Evolutionary conservation across 129 eudicot species (phyloP).

Genomic region (Artemisia tridentata): DNA sequence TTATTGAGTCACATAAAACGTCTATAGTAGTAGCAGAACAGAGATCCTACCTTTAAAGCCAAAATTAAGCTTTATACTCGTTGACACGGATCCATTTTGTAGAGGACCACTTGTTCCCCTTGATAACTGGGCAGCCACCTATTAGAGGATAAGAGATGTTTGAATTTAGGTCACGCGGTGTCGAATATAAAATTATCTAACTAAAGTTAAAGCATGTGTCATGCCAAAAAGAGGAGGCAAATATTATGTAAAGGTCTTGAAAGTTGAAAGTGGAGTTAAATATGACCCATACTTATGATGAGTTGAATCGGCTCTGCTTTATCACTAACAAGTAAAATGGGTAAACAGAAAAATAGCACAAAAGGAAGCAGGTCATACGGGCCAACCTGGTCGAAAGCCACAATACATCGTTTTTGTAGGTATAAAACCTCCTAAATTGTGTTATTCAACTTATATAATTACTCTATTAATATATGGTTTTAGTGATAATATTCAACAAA

Average conservation of each 20-base stretch:
- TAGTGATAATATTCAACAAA: not conserved
- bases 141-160: conserved; percentile 13
- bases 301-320: not conserved
- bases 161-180: not conserved
- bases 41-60: conserved; percentile 31
- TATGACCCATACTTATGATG: not conserved
- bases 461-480: not conserved
- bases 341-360: not conserved
- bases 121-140: conserved; percentile 93
- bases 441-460: not conserved
- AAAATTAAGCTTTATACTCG: conserved; percentile 47
- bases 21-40: conserved; percentile 3
- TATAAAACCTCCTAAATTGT: not conserved
- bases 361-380: not conserved
- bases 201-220: not conserved
- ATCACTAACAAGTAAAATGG: not conserved
- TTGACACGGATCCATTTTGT: conserved; percentile 84
- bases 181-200: too few relatives aligned
- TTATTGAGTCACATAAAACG: too few relatives aligned
- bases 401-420: not conserved
- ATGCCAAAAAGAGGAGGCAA: not conserved
- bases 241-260: not conserved
- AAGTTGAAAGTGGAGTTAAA: not conserved
- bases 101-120: conserved; percentile 88
- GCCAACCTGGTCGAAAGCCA: not conserved